Evolutionary conservation across 805 yeast species (phyloP), one percentile per base, ranked within the genome.

Genomic region (Suhomyces pyralidae): DNA sequence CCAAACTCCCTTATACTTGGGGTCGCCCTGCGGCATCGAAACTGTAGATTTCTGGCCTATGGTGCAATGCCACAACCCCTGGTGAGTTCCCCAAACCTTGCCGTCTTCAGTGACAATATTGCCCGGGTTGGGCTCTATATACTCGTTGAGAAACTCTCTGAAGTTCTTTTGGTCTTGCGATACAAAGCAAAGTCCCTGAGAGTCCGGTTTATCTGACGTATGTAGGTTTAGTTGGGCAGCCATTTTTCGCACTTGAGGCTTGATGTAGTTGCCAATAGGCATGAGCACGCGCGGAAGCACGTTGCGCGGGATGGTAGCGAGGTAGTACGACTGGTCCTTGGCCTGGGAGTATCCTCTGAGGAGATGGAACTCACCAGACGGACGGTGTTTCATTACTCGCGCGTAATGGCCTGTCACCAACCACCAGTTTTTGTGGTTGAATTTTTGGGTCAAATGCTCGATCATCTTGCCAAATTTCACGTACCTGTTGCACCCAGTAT

Each of bases 101-200:
- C 96, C 96, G 51, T 82, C 86, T 52, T 79, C 82, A 0, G 92
- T 86, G n/a, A 90, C 77, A 7, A 94, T 82, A 54, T 88, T 79
- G 0, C 98, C 99, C 0, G 90, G 90, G 6, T 76, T 76, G 1
- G 87, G 85, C 10, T 77, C 80, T 3, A 93, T 74, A 62, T 86
- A 94, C 57, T 91, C 93, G 53, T 79, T 76, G 26, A 93, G 69
- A 61, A 94, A 94, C 50, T 82, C 80, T 20, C 84, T 74, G 65
- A 92, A 90, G 51, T 82, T 81, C 6, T 82, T 82, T 48, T 78
- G 80, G 38, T 70, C 75, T 53, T 81, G 87, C 38, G 82, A 79
- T 7, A 94, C 97, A 74, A 94, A 94, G 65, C 99, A 94, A 8
- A 94, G 76, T 0, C 99, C 99, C 64, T 89, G 96, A 1, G 97